These are phyloP conservation scores for Aspergillus persii DNA, from an alignment of 2,329 filamentous ascomycete genomes.

Conservation along the genomic window DNA sequence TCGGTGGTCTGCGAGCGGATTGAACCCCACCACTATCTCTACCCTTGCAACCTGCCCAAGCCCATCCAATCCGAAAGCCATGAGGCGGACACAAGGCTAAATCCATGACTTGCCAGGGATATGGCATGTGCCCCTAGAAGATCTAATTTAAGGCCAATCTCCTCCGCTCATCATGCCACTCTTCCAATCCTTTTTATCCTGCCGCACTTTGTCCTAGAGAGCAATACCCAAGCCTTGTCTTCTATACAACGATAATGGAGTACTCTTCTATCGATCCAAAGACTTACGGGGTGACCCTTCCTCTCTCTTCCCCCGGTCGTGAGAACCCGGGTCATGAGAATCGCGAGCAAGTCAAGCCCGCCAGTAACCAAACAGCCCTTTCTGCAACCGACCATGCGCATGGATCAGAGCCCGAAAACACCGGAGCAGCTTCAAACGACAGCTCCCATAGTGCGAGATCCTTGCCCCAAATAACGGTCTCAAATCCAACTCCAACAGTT, in stretches of 20 bases:
- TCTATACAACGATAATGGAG: not conserved
- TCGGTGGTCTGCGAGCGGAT: not conserved
- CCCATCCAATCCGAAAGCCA: not conserved
- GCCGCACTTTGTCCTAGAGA: not conserved
- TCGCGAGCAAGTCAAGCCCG: not conserved
- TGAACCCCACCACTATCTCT: no score
- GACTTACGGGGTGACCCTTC: not conserved
- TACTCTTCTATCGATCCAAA: not conserved
- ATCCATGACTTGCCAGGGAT: not conserved
- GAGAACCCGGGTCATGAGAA: not conserved
- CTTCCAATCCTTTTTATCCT: not conserved
- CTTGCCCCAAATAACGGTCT: not conserved
- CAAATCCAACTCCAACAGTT: not conserved
- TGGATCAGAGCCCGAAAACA: not conserved
- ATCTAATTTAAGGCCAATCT: not conserved
- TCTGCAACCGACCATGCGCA: not conserved
- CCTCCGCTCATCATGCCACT: not conserved
- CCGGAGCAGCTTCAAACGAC: not conserved
- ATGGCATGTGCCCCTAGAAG: not conserved
- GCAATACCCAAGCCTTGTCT: not conserved
- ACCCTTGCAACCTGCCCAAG: not conserved
- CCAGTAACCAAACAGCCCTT: not conserved
- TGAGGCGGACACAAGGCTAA: not conserved
- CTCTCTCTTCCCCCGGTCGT: not conserved
- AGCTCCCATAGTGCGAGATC: not conserved